Base-by-base conservation (phyloP, 306 rosid genomes). In the Phaseolus lunatus region DNA sequence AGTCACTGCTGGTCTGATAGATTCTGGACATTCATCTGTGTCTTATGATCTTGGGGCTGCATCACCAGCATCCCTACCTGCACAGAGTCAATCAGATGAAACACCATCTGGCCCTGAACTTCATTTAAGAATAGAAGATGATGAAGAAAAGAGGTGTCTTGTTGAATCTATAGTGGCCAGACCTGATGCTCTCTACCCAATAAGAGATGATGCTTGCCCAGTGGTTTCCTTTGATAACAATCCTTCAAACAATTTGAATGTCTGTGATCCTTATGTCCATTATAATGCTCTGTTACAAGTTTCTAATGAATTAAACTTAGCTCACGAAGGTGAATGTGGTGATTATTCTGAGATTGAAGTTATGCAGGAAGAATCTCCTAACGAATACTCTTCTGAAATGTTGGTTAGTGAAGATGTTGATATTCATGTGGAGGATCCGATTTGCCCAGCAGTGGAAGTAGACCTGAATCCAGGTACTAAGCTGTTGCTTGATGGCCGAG, bases 1-100 rank as follows among this genome's bases (percentile, higher is more conserved):
- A 80, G 84, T 72, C 67, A 82, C 90, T 23, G 63, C 85, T 65
- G 79, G 71, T 83, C 79, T 53, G 72, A 24, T 59, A 79, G 88
- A 83, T 75, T 73, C 83, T 54, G 80, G 61, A 73, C 72, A 81
- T 75, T 53, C 35, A 14, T 79, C 67, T 16, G 67, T 77, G 47
- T 66, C 62, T 62, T 78, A 76, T 70, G 86, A 87, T 77, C 76
- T 67, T 77, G 88, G 83, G 66, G 63, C 77, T 50, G 53, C 48
- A 78, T 82, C 83, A 15, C 45, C 72, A 14, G 22, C 43, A 54
- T 79, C 78, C 76, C 54, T 75, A 37, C 77, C 64, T 39, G 50
- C 65, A 50, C 84, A 73, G 26, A 44, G 85, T 53, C 79, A 65
- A 69, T 68, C 85, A 63, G 82, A 71, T 67, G 86, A 84, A 81